Conservation (phyloP, 2,329 filamentous ascomycete genomes). For the Colletotrichum agaves region DNA sequence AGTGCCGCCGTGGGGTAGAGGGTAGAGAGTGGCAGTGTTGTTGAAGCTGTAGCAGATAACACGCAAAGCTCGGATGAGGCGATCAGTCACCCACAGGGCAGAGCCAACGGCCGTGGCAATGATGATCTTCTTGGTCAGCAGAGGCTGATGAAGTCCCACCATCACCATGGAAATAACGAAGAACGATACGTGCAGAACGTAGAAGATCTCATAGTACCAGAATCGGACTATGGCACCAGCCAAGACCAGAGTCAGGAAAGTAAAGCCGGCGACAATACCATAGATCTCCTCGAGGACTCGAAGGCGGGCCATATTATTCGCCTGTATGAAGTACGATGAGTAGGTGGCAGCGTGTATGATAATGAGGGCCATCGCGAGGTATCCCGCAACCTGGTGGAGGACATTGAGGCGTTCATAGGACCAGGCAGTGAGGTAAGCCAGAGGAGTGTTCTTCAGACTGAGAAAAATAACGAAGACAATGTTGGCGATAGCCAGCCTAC, state of each 20-base stretch:
- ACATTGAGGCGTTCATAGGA: conserved; percentile 70
- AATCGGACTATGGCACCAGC: conserved; percentile 57
- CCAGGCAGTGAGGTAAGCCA: conserved; percentile 62
- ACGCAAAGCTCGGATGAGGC: conserved; percentile 58
- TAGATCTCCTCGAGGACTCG: conserved; percentile 53
- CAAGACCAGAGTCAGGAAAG: conserved; percentile 56
- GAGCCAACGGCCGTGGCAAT: conserved; percentile 55
- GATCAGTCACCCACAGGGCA: conserved; percentile 62
- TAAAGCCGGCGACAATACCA: conserved; percentile 59
- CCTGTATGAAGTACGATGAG: conserved; percentile 51
- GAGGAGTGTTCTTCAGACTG: conserved; percentile 66
- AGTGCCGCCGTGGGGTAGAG: conserved; percentile 64
- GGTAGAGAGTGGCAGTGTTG: conserved; percentile 63
- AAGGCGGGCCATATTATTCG: conserved; percentile 46
- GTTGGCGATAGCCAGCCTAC: conserved; percentile 56
- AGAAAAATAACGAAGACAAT: conserved; percentile 64
- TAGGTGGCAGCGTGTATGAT: conserved; percentile 60
- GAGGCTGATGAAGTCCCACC: conserved; percentile 63
- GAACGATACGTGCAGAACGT: conserved; percentile 61
- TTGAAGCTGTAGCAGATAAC: conserved; percentile 58
- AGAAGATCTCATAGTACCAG: conserved; percentile 67
- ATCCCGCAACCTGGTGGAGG: conserved; percentile 65
- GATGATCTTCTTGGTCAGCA: conserved; percentile 53
- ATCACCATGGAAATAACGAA: conserved; percentile 61
- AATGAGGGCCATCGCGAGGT: conserved; percentile 57